Conservation (phyloP, 495 filamentous ascomycete genomes). For the Amorphotheca resinae region DNA sequence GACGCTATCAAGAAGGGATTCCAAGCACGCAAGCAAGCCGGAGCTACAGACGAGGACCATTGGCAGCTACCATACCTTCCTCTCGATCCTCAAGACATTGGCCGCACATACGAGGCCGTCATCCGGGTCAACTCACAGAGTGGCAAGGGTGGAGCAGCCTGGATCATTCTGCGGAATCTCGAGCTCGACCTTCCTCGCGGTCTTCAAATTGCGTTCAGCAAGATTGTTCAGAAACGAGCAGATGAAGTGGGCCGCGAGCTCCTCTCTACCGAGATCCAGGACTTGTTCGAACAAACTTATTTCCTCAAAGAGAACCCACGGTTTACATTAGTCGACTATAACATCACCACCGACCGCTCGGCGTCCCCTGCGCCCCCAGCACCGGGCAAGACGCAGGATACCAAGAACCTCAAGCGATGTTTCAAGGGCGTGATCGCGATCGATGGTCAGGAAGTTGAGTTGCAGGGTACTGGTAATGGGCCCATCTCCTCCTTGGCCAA, state of each 20-base stretch:
- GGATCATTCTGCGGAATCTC: conserved; percentile 79
- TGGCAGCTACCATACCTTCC: conserved; percentile 83
- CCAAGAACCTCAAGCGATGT: conserved; percentile 62
- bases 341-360: conserved; percentile 75
- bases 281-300: conserved; percentile 80
- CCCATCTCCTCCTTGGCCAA: conserved; percentile 80
- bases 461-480: conserved; percentile 76
- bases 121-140: conserved; percentile 96
- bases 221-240: conserved; percentile 68
- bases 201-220: conserved; percentile 82
- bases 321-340: conserved; percentile 86
- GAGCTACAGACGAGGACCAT: conserved; percentile 44
- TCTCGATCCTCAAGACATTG: conserved; percentile 86
- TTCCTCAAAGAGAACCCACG: conserved; percentile 69
- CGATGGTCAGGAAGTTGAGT: conserved; percentile 64
- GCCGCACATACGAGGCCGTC: conserved; percentile 90
- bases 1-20: conserved; percentile 99
- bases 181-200: conserved; percentile 89
- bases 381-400: conserved; percentile 57
- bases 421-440: conserved; percentile 85
- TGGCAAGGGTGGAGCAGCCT: conserved; percentile 91
- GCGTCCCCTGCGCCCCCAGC: conserved; percentile 58
- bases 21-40: conserved; percentile 48
- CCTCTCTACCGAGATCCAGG: conserved; percentile 65
- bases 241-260: conserved; percentile 72